Evolutionary conservation across 345 rosid species (phyloP), one percentile per base, ranked within the genome.

Genomic region (Triadica sebifera): DNA sequence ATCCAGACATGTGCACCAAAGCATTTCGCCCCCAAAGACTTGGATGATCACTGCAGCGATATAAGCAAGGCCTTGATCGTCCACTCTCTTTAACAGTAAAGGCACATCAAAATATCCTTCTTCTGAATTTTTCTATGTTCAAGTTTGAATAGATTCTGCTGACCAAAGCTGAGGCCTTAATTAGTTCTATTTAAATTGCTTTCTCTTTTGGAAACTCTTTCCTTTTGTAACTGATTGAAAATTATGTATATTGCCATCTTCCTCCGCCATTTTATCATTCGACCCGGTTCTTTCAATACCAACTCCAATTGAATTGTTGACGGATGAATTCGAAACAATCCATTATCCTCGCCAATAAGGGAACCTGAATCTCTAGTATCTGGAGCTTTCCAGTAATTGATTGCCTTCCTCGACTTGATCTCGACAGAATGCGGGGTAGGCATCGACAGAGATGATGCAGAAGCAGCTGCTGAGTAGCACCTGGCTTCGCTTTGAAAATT

Each of bases 381-480:
- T 46, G 79, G 46, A 80, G 73, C 78, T 74, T 80, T 78, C 78
- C 13, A 74, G 53, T 77, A 73, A 71, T 82, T 78, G 16, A 78
- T 79, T 39, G 88, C 87, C 82, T 94, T 87, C 81, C 92, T 84
- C 43, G 97, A 90, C 91, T 94, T 94, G 75, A 94, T 87, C 10
- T 90, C 95, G 20, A 92, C 89, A 19, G 98, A 97, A 77, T 94
- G 95, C 0, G 97, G 97, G 3, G 98, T 90, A 22, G 92, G 91
- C 60, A 90, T 81, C 16, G 87, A 80, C 66, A 96, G 85, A 39
- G 97, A 94, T 38, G 98, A 97, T 5, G 98, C 98, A 0, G 87
- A 88, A 0, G 98, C 98, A 4, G 97, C 97, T 20, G 98, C 98
- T 92, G 92, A 15, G 98, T 97, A 50, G 97, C 98, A 4, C 98